Evolutionary conservation across 805 yeast genomes (phyloP).

Genomic region (Wickerhamomyces queroliae): DNA sequence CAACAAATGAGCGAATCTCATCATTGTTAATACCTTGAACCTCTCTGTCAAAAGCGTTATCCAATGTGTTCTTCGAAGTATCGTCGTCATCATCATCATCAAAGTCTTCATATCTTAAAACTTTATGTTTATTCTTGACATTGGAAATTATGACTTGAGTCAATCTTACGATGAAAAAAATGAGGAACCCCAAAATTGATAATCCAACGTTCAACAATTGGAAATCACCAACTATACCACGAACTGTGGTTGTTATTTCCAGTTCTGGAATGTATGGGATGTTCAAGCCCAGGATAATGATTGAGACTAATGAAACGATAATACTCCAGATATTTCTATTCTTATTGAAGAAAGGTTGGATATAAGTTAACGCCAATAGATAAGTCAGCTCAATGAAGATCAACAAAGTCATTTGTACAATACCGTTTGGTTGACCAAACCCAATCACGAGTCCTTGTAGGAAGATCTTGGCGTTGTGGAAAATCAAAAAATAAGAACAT

Average conservation of each 20-base stretch:
- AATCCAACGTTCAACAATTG: conserved; percentile 5
- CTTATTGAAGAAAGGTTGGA: conserved; percentile 25
- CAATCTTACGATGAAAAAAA: conserved; percentile 4
- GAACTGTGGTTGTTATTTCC: conserved; percentile 27
- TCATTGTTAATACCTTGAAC: background rate
- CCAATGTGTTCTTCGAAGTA: background rate
- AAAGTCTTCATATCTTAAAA: too few species aligned
- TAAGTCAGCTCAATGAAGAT: conserved; percentile 30
- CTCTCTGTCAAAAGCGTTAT: background rate
- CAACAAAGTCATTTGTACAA: conserved; percentile 36
- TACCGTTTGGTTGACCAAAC: conserved; percentile 35
- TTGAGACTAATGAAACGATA: conserved; percentile 31
- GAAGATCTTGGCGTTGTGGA: conserved; percentile 29
- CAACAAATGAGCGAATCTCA: background rate
- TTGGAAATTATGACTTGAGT: conserved; percentile 1
- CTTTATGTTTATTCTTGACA: background rate
- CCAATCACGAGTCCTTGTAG: conserved; percentile 38
- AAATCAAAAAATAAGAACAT: conserved; percentile 30
- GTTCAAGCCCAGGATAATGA: conserved; percentile 34
- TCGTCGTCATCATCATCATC: background rate
- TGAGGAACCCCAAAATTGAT: conserved; percentile 3
- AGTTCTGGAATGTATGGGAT: conserved; percentile 36
- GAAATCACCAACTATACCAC: conserved; percentile 34
- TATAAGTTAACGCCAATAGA: conserved; percentile 17
- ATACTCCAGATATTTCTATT: conserved; percentile 25